These are phyloP conservation scores for Colletotrichum costaricense DNA, from an alignment of 2,329 filamentous ascomycete genomes.

Conservation along the genomic window DNA sequence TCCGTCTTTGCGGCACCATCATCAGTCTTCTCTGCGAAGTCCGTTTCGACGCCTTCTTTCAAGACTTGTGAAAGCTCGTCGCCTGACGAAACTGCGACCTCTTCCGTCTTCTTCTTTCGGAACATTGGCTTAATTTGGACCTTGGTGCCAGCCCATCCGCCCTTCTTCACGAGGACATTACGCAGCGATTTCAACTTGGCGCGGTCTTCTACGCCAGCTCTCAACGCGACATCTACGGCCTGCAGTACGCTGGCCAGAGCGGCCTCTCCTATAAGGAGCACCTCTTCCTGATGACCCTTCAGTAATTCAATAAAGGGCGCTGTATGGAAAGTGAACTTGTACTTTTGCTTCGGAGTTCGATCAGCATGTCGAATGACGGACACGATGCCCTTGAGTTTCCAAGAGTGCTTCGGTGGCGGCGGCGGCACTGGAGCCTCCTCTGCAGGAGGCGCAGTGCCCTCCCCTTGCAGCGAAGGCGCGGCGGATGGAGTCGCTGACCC, in stretches of 20 bases:
- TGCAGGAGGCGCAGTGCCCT: conserved; percentile 41
- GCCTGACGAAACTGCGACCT: conserved; percentile 46
- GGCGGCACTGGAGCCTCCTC: conserved; percentile 69
- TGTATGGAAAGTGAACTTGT: conserved; percentile 99
- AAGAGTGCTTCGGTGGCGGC: conserved; percentile 87
- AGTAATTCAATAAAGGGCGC: conserved; percentile 95
- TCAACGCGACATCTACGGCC: conserved; percentile 84
- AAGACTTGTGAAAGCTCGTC: conserved; percentile 48
- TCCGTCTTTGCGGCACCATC: conserved; percentile 29
- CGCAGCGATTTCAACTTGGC: conserved; percentile 87
- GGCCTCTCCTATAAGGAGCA: conserved; percentile 90
- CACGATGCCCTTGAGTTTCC: conserved; percentile 98
- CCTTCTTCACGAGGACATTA: conserved; percentile 92
- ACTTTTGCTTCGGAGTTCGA: conserved; percentile 98
- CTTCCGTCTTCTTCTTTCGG: conserved; percentile 82
- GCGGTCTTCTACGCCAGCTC: conserved; percentile 83
- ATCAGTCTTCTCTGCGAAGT: conserved; percentile 37
- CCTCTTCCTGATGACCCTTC: conserved; percentile 96
- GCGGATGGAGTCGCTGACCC: conserved; percentile 52
- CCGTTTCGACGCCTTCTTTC: conserved; percentile 44
- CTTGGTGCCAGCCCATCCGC: conserved; percentile 94
- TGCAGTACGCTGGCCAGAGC: conserved; percentile 89
- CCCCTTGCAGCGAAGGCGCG: conserved; percentile 49
- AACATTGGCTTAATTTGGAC: conserved; percentile 99
- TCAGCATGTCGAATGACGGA: conserved; percentile 97